Percentiles rank a stretch among this genome's conserved stretches.
These are phyloP conservation scores for Halteria grandinella DNA, from an alignment of 73 alveolate species.

Conservation along the genomic window DNA sequence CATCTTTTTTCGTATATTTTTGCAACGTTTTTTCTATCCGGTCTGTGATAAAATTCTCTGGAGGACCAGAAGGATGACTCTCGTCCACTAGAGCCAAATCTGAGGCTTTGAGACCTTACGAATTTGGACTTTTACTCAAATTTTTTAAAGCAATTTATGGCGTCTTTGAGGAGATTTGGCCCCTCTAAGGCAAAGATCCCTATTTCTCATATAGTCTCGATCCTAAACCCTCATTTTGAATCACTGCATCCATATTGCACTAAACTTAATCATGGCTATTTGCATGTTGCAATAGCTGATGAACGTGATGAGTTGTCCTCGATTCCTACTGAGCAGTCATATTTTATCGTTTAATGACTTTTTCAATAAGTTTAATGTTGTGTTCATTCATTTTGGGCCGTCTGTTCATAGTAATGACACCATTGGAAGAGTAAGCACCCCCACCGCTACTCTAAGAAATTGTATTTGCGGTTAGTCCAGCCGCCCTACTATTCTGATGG, in stretches of 20 bases:
- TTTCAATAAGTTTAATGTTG: slow-evolving; percentile 30
- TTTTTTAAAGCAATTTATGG: background rate
- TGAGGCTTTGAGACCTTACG: background rate
- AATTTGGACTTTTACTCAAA: background rate
- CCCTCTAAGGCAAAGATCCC: background rate
- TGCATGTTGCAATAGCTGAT: too few species aligned
- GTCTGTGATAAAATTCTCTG: slow-evolving; percentile 21
- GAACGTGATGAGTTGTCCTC: too few species aligned
- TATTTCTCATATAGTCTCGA: background rate
- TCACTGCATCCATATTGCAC: too few species aligned
- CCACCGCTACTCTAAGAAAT: too few species aligned
- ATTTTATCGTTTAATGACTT: slow-evolving; percentile 20
- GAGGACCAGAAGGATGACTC: too few species aligned
- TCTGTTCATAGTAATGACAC: slow-evolving; percentile 40
- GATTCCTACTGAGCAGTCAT: slow-evolving; percentile 14
- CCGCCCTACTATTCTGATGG: too few species aligned
- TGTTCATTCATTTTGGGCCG: slow-evolving; percentile 37
- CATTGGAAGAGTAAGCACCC: too few species aligned
- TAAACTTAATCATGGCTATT: too few species aligned
- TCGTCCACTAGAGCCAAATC: background rate
- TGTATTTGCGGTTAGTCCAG: too few species aligned
- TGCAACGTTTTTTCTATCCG: slow-evolving; percentile 27
- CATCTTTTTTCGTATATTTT: slow-evolving; percentile 7
- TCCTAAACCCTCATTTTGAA: background rate
- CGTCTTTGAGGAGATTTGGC: background rate